Evolutionary conservation across 2,329 filamentous ascomycete species (phyloP).

Genomic region (Pseudocercospora pini-densiflorae): DNA sequence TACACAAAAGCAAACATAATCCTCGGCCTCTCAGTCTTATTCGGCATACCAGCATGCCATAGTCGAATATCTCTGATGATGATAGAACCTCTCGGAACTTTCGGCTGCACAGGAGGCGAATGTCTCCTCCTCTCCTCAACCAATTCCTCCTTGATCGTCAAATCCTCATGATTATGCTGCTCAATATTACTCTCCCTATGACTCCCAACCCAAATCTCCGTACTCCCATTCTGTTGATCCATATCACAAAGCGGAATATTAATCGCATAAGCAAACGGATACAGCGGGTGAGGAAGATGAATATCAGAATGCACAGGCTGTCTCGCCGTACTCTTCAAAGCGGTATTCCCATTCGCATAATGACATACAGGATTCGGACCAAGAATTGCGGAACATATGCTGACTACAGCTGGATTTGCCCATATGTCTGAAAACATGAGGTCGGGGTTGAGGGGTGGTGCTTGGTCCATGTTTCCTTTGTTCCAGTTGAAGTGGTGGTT

Average conservation of each 20-base stretch:
- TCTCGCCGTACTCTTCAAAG: constrained; percentile 50
- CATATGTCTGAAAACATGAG: constrained; percentile 46
- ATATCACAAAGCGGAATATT: constrained; percentile 60
- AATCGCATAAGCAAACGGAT: constrained; percentile 61
- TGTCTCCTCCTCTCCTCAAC: constrained; percentile 45
- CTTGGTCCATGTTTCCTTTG: constrained; percentile 49
- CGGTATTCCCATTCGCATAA: constrained; percentile 64
- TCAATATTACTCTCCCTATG: constrained; percentile 45
- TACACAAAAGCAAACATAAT: constrained; percentile 48
- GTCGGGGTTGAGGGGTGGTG: constrained; percentile 41
- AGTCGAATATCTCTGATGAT: constrained; percentile 64
- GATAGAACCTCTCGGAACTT: constrained; percentile 59
- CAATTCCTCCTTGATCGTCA: constrained; percentile 51
- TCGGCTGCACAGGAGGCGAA: constrained; percentile 56
- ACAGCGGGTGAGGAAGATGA: constrained; percentile 60
- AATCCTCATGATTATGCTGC: constrained; percentile 55
- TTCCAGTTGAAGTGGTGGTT: constrained; percentile 38
- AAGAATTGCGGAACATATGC: constrained; percentile 60
- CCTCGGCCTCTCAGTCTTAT: constrained; percentile 47
- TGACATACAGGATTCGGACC: constrained; percentile 55
- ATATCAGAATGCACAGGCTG: constrained; percentile 66
- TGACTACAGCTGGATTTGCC: constrained; percentile 53
- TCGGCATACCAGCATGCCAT: constrained; percentile 69
- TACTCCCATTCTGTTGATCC: constrained; percentile 59
- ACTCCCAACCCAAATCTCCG: constrained; percentile 65